These are phyloP conservation scores for Solanum chmielewskii DNA, from an alignment of 257 asterid species.

Conservation along the genomic window DNA sequence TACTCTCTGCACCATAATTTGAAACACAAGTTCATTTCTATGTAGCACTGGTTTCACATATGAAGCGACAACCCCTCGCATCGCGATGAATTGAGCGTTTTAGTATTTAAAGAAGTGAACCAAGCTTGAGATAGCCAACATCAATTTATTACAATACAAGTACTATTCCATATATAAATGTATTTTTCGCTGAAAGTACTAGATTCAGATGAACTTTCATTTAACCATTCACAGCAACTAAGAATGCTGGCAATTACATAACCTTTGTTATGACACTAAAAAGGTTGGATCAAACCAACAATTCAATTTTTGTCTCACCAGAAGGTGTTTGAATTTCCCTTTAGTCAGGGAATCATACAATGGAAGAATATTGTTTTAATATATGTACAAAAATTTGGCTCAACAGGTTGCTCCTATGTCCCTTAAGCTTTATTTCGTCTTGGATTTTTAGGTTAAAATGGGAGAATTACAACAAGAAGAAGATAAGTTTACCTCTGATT, in stretches of 20 bases:
- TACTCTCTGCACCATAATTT: not conserved
- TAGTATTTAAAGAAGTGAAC: too few species aligned
- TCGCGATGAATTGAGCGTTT: not conserved
- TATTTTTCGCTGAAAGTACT: too few species aligned
- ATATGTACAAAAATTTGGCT: not conserved
- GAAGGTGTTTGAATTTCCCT: not conserved
- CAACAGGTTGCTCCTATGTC: not conserved
- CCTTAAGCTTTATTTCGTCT: conserved; percentile 14
- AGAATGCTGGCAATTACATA: not conserved
- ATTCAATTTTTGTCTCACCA: not conserved
- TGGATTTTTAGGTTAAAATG: not conserved
- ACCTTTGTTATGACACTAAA: not conserved
- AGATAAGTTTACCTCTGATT: not conserved
- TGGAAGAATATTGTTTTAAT: not conserved
- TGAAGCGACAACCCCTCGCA: not conserved
- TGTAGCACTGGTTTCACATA: not conserved
- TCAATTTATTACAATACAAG: too few species aligned
- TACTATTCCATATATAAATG: too few species aligned
- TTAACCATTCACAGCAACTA: not conserved
- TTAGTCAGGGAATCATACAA: not conserved
- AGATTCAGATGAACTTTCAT: not conserved
- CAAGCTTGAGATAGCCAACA: not conserved
- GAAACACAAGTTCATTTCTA: not conserved
- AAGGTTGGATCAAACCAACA: not conserved
- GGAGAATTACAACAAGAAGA: not conserved